Conservation (phyloP, 371 early-diverging fungal species). For the Syncephalastrum monosporum region DNA sequence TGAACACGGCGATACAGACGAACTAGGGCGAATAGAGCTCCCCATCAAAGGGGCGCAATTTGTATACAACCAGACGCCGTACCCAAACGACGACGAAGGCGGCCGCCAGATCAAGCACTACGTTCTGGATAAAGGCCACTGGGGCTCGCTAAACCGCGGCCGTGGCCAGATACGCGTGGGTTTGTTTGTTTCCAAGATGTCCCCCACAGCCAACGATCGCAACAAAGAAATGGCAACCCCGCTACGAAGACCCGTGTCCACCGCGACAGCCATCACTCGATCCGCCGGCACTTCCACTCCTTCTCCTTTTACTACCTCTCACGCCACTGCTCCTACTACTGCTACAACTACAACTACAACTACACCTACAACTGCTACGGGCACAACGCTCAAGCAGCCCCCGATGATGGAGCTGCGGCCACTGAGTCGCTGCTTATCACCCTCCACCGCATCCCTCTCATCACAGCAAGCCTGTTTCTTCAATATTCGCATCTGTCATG, state of each 20-base stretch:
- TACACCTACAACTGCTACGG: neutral
- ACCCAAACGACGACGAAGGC: slow-evolving; percentile 16
- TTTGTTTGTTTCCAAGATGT: slow-evolving; percentile 29
- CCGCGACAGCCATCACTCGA: neutral
- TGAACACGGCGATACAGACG: slow-evolving; percentile 16
- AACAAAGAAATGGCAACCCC: slow-evolving; percentile 26
- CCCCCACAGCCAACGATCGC: slow-evolving; percentile 18
- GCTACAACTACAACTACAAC: neutral
- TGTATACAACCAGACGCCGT: slow-evolving; percentile 25
- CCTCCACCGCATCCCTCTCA: slow-evolving; percentile 3
- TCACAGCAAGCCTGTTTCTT: too few relatives aligned
- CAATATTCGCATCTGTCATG: too few relatives aligned
- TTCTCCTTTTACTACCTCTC: neutral
- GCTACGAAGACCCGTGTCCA: slow-evolving; percentile 9
- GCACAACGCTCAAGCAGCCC: neutral
- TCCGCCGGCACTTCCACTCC: neutral
- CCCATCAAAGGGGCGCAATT: slow-evolving; percentile 31
- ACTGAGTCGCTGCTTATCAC: neutral
- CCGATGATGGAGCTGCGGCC: neutral
- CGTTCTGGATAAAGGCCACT: slow-evolving; percentile 42
- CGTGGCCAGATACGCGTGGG: slow-evolving; percentile 33
- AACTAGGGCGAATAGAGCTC: slow-evolving; percentile 25
- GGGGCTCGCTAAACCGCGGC: slow-evolving; percentile 21
- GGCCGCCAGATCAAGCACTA: slow-evolving; percentile 26
- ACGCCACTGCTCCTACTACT: neutral